Percentiles rank a stretch among this genome's conserved stretches.
Evolutionary conservation across 2,329 filamentous ascomycete genomes (phyloP).

Genomic region (Ophiosphaerella korrae): DNA sequence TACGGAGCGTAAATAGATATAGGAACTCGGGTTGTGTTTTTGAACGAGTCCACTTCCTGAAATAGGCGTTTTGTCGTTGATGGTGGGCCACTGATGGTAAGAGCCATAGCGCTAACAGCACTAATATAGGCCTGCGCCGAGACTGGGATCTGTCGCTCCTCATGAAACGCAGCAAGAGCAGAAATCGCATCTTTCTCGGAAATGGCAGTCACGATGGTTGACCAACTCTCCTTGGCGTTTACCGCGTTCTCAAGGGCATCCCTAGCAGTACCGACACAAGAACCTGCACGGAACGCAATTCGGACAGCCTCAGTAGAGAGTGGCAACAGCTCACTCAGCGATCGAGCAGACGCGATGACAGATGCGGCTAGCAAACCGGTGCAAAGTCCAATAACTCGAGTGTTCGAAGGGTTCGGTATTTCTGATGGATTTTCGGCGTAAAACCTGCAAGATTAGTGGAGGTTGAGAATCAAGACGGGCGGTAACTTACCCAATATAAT

Average conservation of each 20-base stretch:
- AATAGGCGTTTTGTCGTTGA: constrained; percentile 59
- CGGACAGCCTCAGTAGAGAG: constrained; percentile 68
- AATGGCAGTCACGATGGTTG: constrained; percentile 65
- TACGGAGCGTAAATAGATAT: constrained; percentile 65
- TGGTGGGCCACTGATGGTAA: constrained; percentile 65
- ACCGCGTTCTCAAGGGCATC: constrained; percentile 58
- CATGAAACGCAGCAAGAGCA: constrained; percentile 63
- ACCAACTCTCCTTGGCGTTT: constrained; percentile 67
- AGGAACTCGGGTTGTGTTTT: constrained; percentile 56
- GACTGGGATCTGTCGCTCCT: constrained; percentile 56
- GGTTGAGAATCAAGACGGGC: not conserved
- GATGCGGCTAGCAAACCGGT: constrained; percentile 73
- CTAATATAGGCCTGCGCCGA: constrained; percentile 62
- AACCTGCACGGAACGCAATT: constrained; percentile 69
- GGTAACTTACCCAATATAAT: constrained; percentile 68
- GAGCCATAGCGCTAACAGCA: constrained; percentile 62
- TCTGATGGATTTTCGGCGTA: constrained; percentile 61
- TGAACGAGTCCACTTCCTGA: constrained; percentile 54
- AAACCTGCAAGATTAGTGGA: constrained; percentile 46
- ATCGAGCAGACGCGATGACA: constrained; percentile 67
- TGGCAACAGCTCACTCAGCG: constrained; percentile 65
- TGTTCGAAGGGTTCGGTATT: constrained; percentile 55
- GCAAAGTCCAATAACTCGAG: constrained; percentile 67
- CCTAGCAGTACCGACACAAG: constrained; percentile 50
- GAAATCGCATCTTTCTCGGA: constrained; percentile 58